These are phyloP conservation scores for Oenanthe javanica DNA, from an alignment of 140 eudicot genomes.

Conservation along the genomic window DNA sequence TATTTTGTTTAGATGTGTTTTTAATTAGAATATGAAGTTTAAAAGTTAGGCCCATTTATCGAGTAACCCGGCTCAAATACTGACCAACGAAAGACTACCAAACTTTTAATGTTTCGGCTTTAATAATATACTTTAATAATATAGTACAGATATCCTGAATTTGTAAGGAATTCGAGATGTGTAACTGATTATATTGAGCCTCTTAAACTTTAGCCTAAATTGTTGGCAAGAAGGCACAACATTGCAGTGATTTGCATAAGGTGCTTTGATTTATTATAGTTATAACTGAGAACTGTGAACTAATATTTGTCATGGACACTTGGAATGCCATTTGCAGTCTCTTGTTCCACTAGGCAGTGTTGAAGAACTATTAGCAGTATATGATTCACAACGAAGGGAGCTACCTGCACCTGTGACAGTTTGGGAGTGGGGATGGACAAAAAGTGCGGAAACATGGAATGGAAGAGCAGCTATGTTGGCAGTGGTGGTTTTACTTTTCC, in stretches of 20 bases:
- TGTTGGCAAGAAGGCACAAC: neutral
- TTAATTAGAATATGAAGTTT: too few relatives aligned
- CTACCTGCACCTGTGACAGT: slow-evolving; percentile 88
- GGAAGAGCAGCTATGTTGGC: slow-evolving; percentile 98
- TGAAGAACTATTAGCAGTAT: slow-evolving; percentile 89
- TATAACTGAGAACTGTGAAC: neutral
- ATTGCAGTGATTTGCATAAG: neutral
- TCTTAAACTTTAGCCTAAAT: neutral
- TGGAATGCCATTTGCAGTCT: slow-evolving; percentile 44
- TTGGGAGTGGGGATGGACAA: slow-evolving; percentile 99
- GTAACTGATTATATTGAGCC: neutral
- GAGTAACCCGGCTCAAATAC: too few relatives aligned
- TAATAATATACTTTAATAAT: too few relatives aligned
- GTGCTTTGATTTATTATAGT: neutral
- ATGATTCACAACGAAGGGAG: slow-evolving; percentile 92
- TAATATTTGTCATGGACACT: neutral
- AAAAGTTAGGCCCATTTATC: too few relatives aligned
- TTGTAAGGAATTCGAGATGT: neutral
- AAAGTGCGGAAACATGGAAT: slow-evolving; percentile 98
- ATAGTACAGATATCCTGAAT: neutral
- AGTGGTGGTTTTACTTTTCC: slow-evolving; percentile 66
- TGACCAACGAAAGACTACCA: too few relatives aligned
- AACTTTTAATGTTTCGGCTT: too few relatives aligned
- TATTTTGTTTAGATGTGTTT: too few relatives aligned
- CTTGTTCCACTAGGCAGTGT: slow-evolving; percentile 98